Conservation (phyloP, 225 moss, liverwort and hornwort genomes). For the Polytrichum formosum region DNA sequence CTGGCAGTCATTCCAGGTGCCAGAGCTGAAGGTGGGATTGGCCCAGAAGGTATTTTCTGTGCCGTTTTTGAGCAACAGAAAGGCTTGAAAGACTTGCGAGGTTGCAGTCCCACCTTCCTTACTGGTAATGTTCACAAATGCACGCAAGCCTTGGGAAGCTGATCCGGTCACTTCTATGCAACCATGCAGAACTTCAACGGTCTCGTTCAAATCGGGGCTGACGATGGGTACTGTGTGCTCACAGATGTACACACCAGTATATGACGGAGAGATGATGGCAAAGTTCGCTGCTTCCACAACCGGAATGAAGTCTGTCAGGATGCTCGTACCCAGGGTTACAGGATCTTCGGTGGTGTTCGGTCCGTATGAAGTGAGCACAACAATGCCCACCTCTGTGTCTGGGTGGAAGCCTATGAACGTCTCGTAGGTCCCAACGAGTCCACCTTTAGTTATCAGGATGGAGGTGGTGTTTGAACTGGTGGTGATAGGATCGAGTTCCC, state of each 20-base stretch:
- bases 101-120: slow-evolving; percentile 5
- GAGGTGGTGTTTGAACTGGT: slow-evolving; percentile 26
- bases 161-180: slow-evolving; percentile 22
- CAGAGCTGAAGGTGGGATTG: not conserved
- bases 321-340: slow-evolving; percentile 7
- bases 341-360: not conserved
- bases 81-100: slow-evolving; percentile 10
- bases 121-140: slow-evolving; percentile 17
- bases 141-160: slow-evolving; percentile 22
- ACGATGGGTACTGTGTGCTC: slow-evolving; percentile 21
- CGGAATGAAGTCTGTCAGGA: slow-evolving; percentile 40
- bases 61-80: slow-evolving; percentile 40
- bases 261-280: slow-evolving; percentile 16
- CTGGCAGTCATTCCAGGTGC: too few species aligned
- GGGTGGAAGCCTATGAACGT: slow-evolving; percentile 48
- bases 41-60: slow-evolving; percentile 34
- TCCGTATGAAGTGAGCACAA: slow-evolving; percentile 36
- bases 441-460: slow-evolving; percentile 40
- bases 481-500: too few species aligned
- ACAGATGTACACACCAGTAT: slow-evolving; percentile 39
- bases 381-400: slow-evolving; percentile 38
- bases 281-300: slow-evolving; percentile 29
- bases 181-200: slow-evolving; percentile 42
- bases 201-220: slow-evolving; percentile 35
- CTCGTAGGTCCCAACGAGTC: slow-evolving; percentile 36